A percentile compares a stretch with the other conserved stretches of the same genome.
phyloP scores from a whole-genome alignment of 306 rosid genomes.

The Bauhinia variegata region DNA sequence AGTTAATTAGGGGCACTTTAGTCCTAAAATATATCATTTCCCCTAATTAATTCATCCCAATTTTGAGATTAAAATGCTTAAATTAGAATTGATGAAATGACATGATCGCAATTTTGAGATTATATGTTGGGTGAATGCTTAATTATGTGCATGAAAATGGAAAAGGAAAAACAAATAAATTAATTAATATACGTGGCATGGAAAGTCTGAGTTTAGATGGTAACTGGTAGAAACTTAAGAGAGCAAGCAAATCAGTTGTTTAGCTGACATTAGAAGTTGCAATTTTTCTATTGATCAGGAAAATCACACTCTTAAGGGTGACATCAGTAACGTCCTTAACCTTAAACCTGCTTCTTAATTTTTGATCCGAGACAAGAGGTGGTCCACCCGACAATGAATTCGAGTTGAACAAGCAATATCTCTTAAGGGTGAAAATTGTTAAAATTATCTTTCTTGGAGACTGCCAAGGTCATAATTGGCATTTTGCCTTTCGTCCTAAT shows the following conservation, averaged over 20 bases:
- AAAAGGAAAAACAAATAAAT: no score
- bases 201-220: slow-evolving; percentile 79
- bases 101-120: no score
- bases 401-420: slow-evolving; percentile 60
- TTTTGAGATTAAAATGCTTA: no score
- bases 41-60: no score
- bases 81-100: no score
- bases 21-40: background rate
- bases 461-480: no score
- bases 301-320: slow-evolving; percentile 41
- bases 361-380: slow-evolving; percentile 37
- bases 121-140: no score
- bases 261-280: slow-evolving; percentile 52
- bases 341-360: slow-evolving; percentile 37
- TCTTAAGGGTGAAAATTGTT: background rate
- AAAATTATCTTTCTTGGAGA: no score
- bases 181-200: slow-evolving; percentile 55
- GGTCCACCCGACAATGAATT: slow-evolving; percentile 66
- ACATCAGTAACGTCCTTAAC: slow-evolving; percentile 48
- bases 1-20: no score
- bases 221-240: slow-evolving; percentile 73
- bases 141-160: slow-evolving; percentile 3
- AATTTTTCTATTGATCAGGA: slow-evolving; percentile 36
- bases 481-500: no score
- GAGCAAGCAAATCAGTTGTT: slow-evolving; percentile 77